Evolutionary conservation across 2,329 filamentous ascomycete species (phyloP).

Genomic region (Verticillium klebahnii): DNA sequence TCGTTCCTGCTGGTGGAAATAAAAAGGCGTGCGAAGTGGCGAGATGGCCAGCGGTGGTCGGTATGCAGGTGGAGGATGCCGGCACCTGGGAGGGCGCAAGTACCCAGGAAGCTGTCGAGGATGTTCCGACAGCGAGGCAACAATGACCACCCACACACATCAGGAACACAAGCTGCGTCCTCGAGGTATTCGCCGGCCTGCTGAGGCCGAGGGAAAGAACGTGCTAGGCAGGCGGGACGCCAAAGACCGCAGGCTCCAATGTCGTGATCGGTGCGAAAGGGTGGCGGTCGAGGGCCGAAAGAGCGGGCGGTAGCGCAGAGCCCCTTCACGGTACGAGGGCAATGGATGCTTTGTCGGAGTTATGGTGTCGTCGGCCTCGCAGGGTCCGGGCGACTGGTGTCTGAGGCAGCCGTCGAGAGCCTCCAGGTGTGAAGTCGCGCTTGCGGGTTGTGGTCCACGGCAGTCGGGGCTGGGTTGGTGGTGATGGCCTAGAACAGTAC

Average conservation of each 20-base stretch:
- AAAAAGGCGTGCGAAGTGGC: background rate
- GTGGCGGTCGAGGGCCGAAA: background rate
- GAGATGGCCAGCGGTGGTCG: background rate
- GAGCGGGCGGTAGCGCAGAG: background rate
- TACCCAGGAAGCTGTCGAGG: background rate
- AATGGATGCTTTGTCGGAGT: background rate
- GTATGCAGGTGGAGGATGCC: background rate
- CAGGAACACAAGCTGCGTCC: background rate
- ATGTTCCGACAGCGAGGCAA: background rate
- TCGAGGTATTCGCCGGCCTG: background rate
- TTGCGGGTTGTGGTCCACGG: background rate
- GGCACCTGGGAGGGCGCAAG: background rate
- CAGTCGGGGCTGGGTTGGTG: background rate
- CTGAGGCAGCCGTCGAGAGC: background rate
- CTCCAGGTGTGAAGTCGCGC: background rate
- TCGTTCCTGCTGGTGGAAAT: background rate
- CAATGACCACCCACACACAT: background rate
- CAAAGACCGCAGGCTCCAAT: background rate
- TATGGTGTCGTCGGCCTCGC: background rate
- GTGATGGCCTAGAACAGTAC: background rate
- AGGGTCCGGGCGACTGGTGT: background rate
- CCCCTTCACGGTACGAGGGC: background rate
- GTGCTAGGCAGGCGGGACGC: background rate
- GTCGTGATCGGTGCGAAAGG: background rate
- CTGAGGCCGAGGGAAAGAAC: background rate